Evolutionary conservation across 805 yeast species (phyloP), one percentile per base, ranked within the genome.

Genomic region (Kodamaea sagamina): DNA sequence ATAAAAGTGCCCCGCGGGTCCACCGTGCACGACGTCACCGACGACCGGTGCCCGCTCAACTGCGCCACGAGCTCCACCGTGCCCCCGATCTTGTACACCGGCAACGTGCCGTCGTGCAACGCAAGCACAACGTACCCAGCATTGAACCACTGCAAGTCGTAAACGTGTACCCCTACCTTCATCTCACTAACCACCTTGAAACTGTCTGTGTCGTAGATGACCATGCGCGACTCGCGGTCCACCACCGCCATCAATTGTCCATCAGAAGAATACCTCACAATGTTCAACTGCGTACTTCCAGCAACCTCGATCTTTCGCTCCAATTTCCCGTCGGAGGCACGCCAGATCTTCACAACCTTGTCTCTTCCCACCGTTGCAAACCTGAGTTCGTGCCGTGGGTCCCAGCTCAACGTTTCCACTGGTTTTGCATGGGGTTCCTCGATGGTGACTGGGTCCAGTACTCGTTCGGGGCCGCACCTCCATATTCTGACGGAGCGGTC

Each of bases 1-100:
- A 83, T 44, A 49, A 58, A 74, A 16, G 61, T 51, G 0, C 84
- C 88, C 39, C 68, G 54, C 3, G 83, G 82, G 51, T 79, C 85
- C 40, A 79, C 58, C 12, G 62, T 61, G 10, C 79, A 44, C 22
- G 74, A 53, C 2, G 77, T 71, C 3, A 77, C 71, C 1, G 81
- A 62, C 1, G 82, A 73, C 31, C 78, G 64, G 51, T 82, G 86
- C 15, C 71, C 68, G 25, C 48, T 46, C n/a, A 71, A 50, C 7
- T 43, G 51, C 25, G 42, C 21, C 15, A 43, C 43, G 18, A 32
- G n/a, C 19, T 38, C 24, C 6, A 32, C 36, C 36, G 35, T 22
- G 11, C 16, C 37, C 12, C 21, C 37, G 5, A 54, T 39, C 32
- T 54, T 51, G 49, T 53, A 59, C 13, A 70, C 38, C 8, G 53